Evolutionary conservation across 805 yeast species (phyloP), one percentile per base, ranked within the genome.

Genomic region (Saccharomycopsis fibuligera): DNA sequence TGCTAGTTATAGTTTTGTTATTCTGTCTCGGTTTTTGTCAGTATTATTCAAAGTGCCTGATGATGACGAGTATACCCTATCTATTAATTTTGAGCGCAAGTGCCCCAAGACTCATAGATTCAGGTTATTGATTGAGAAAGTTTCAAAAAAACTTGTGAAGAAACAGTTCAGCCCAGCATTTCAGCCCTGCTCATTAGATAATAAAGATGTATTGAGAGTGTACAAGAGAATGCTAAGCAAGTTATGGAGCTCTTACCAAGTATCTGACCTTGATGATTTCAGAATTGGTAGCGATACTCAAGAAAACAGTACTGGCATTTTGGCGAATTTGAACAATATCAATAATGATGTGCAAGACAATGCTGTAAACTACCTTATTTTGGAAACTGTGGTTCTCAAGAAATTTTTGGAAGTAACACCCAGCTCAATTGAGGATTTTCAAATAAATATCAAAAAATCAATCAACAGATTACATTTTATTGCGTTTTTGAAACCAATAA

Each of bases 161-260:
- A 48, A 51, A 29, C 55, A 48, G 36, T 51, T 51, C 40, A 44
- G 44, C 23, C 52, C 52, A 12, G 48, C 45, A 31, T 49, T 49
- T 16, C 49, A 40, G 33, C 52, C 52, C 12, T 44, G 48, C 21
- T 40, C 17, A 35, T 24, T 48, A n/a, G 38, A 30, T 14, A 25
- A 37, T 17, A 25, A 40, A 8, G 51, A 48, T 33, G 19, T 44
- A 3, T 22, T 27, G 17, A 31, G 22, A 8, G 17, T 16, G 17
- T 48, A 48, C 35, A 48, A 48, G 35, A 23, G 27, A 3, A 19
- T 47, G 24, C 23, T 48, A 21, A 35, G 23, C 8, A 23, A 30
- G 19, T n/a, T 48, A 23, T 48, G 47, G 43, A 14, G 19, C 10
- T 24, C 22, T 23, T 14, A 41, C 21, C 17, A 10, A 16, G n/a